Percentiles rank a stretch among this genome's conserved stretches.
These are phyloP conservation scores for Leptodontidium sp. DNA, from an alignment of 2,329 filamentous ascomycete genomes.

Conservation along the genomic window DNA sequence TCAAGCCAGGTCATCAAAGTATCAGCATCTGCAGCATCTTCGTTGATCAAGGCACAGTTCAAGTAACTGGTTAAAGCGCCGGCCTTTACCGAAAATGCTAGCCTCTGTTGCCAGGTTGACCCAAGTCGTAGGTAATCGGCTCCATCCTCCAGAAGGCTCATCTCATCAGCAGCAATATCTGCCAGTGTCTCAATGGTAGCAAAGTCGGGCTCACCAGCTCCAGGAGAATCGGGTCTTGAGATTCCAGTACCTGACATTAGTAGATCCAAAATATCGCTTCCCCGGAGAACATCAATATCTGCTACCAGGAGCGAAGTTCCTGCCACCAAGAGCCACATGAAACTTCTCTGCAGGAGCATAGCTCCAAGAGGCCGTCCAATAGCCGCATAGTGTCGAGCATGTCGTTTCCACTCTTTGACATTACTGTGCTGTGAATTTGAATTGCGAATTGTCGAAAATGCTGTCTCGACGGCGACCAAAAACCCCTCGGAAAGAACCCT, in stretches of 20 bases:
- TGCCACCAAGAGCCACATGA: slow-evolving; percentile 84
- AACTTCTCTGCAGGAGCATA: slow-evolving; percentile 88
- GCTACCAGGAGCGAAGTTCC: slow-evolving; percentile 77
- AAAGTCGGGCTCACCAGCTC: slow-evolving; percentile 58
- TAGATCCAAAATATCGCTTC: slow-evolving; percentile 75
- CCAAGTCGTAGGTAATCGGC: slow-evolving; percentile 90
- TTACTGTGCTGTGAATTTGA: slow-evolving; percentile 69
- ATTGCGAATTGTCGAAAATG: slow-evolving; percentile 90
- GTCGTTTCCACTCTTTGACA: slow-evolving; percentile 87
- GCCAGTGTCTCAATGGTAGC: slow-evolving; percentile 70
- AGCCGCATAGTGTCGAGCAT: slow-evolving; percentile 82
- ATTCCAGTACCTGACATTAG: slow-evolving; percentile 63
- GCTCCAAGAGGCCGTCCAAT: slow-evolving; percentile 84
- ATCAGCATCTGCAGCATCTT: slow-evolving; percentile 82
- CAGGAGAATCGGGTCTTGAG: slow-evolving; percentile 52
- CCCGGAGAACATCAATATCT: slow-evolving; percentile 65
- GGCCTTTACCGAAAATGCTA: slow-evolving; percentile 87
- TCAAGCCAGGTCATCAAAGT: slow-evolving; percentile 86
- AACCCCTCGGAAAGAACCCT: slow-evolving; percentile 84
- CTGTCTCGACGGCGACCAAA: slow-evolving; percentile 85
- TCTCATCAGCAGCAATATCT: slow-evolving; percentile 79
- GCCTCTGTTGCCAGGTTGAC: slow-evolving; percentile 83
- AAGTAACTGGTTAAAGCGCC: slow-evolving; percentile 83
- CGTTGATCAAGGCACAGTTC: slow-evolving; percentile 84
- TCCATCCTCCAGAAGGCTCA: slow-evolving; percentile 86